Conservation (phyloP, 1,284 basidiomycete genomes). For the Irpex sp. region DNA sequence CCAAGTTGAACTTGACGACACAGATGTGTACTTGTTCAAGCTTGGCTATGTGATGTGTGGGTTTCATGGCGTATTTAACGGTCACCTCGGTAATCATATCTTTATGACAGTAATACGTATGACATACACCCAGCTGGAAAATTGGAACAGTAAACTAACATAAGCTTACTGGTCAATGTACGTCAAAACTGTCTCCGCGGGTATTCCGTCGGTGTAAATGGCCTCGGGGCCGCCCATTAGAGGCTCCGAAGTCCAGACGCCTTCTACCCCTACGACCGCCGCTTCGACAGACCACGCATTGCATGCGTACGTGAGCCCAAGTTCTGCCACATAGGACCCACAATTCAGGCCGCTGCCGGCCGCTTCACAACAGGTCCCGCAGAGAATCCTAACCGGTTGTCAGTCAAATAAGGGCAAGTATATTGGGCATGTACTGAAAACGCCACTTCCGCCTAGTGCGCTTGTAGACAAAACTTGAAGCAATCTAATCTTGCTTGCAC, state of each 20-base stretch:
- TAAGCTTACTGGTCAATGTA: not conserved
- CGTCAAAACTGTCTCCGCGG: not conserved
- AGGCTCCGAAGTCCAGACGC: not conserved
- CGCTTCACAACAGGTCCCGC: not conserved
- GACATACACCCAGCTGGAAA: too few relatives aligned
- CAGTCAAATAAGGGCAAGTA: too few relatives aligned
- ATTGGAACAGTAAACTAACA: too few relatives aligned
- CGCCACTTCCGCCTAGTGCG: too few relatives aligned
- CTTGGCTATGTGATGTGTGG: too few relatives aligned
- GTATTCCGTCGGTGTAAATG: not conserved
- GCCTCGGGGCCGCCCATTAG: not conserved
- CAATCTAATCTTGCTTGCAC: not conserved
- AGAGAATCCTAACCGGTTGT: not conserved
- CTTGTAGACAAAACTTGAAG: not conserved
- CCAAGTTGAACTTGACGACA: not conserved
- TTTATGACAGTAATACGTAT: not conserved
- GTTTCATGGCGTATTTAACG: not conserved
- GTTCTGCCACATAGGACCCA: not conserved
- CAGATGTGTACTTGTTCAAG: not conserved
- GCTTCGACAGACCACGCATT: not conserved
- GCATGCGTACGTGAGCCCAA: not conserved
- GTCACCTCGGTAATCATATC: not conserved
- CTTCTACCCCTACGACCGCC: not conserved
- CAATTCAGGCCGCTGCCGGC: not conserved
- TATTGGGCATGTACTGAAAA: too few relatives aligned